Evolutionary conservation across 1,139 yeast species (phyloP).

Genomic region (Blastobotrys ciferrii): DNA sequence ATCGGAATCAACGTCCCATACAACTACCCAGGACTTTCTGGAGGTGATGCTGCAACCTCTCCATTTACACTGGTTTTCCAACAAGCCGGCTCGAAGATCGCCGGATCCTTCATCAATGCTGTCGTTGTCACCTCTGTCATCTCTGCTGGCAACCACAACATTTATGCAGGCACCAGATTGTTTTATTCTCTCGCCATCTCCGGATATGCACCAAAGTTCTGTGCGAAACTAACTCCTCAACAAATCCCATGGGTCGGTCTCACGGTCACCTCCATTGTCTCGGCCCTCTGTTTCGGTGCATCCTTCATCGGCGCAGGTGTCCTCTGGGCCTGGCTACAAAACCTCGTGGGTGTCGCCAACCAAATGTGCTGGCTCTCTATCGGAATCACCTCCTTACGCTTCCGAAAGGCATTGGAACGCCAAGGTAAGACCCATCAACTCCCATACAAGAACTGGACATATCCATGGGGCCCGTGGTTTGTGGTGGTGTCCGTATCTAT

Average conservation of each 20-base stretch:
- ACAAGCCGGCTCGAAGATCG: conserved; percentile 45
- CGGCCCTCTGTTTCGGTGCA: conserved; percentile 67
- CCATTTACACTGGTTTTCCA: conserved; percentile 66
- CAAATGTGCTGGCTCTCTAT: conserved; percentile 60
- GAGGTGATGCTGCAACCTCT: conserved; percentile 50
- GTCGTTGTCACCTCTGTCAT: conserved; percentile 51
- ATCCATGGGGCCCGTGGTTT: conserved; percentile 63
- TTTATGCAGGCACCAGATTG: conserved; percentile 50
- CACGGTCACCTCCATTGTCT: conserved; percentile 40
- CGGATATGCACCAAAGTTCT: conserved; percentile 50
- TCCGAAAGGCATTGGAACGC: conserved; percentile 44
- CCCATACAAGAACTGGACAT: conserved; percentile 50
- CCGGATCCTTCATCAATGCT: conserved; percentile 53
- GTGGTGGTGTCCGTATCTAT: conserved; percentile 48
- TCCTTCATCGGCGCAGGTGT: conserved; percentile 47
- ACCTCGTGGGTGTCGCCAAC: conserved; percentile 60
- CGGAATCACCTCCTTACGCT: conserved; percentile 46
- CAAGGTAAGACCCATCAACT: conserved; percentile 33
- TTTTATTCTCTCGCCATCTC: conserved; percentile 47
- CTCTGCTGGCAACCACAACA: conserved; percentile 54
- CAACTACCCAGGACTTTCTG: conserved; percentile 42
- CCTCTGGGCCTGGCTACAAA: conserved; percentile 64
- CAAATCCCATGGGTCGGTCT: conserved; percentile 50
- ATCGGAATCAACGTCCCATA: conserved; percentile 49
- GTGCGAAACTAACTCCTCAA: conserved; percentile 45